phyloP scores from a whole-genome alignment of 192 early-diverging fungal genomes.

The Entomortierella parvispora region DNA sequence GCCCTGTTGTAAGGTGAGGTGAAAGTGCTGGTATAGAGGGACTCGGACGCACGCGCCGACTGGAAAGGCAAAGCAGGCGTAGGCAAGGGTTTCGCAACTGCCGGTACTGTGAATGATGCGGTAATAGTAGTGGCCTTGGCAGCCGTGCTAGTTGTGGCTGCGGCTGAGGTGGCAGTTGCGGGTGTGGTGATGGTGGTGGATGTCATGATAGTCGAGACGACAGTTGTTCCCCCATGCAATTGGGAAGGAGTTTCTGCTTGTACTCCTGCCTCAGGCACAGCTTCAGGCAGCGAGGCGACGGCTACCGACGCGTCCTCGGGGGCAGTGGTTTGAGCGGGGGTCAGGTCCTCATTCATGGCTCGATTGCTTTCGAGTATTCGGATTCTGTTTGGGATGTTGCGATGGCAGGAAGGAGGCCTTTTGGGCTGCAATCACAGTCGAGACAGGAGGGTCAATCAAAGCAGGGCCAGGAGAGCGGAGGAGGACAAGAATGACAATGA shows the following conservation, averaged over 20 bases:
- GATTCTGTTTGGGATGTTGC: too few relatives aligned
- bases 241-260: background rate
- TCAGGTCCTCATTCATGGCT: too few relatives aligned
- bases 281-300: background rate
- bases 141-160: background rate
- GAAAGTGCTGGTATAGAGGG: slow-evolving; percentile 34
- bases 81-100: slow-evolving; percentile 45
- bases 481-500: too few relatives aligned
- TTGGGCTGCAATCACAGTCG: too few relatives aligned
- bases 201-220: background rate
- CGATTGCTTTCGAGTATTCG: too few relatives aligned
- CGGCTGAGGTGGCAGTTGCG: background rate
- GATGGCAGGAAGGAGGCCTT: too few relatives aligned
- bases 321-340: too few relatives aligned
- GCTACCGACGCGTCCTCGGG: too few relatives aligned
- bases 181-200: background rate
- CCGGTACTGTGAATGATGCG: slow-evolving; percentile 43
- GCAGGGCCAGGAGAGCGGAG: too few relatives aligned
- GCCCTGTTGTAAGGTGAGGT: slow-evolving; percentile 21
- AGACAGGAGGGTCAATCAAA: too few relatives aligned
- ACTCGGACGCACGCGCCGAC: slow-evolving; percentile 47
- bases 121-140: slow-evolving; percentile 21
- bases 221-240: background rate
- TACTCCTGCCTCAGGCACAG: too few relatives aligned
- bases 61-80: slow-evolving; percentile 46